These are phyloP conservation scores for Phalaenopsis aphrodite DNA, from an alignment of 106 monocot species.

Conservation along the genomic window DNA sequence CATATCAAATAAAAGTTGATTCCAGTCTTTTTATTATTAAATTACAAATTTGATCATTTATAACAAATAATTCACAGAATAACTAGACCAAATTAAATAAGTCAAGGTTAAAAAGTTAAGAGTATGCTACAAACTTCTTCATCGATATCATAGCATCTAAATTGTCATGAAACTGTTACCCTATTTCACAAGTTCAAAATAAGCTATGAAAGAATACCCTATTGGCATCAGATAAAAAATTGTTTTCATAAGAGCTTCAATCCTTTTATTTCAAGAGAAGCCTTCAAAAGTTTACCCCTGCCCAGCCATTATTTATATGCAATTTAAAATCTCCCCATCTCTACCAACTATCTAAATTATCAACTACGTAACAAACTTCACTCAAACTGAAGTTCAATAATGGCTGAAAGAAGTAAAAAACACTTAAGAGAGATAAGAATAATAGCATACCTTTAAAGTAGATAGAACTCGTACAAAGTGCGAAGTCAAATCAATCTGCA, in stretches of 20 bases:
- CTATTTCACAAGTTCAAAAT: background rate
- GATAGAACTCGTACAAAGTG: conserved; percentile 51
- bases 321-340: background rate
- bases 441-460: conserved; percentile 41
- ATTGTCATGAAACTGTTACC: background rate
- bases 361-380: background rate
- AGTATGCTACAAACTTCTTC: background rate
- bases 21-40: background rate
- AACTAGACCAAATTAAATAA: conserved; percentile 1
- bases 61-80: background rate
- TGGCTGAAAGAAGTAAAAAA: background rate
- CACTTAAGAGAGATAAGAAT: background rate
- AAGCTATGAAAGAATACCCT: background rate
- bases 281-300: background rate
- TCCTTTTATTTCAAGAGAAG: background rate
- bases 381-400: background rate
- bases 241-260: background rate
- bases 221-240: background rate
- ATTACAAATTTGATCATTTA: background rate
- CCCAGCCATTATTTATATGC: background rate
- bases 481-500: conserved; percentile 66
- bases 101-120: background rate
- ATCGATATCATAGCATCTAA: background rate
- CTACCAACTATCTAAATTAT: conserved; percentile 3
- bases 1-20: background rate